These are phyloP conservation scores for Zea luxurians DNA, from an alignment of 176 grass and related monocot genomes.

Conservation along the genomic window DNA sequence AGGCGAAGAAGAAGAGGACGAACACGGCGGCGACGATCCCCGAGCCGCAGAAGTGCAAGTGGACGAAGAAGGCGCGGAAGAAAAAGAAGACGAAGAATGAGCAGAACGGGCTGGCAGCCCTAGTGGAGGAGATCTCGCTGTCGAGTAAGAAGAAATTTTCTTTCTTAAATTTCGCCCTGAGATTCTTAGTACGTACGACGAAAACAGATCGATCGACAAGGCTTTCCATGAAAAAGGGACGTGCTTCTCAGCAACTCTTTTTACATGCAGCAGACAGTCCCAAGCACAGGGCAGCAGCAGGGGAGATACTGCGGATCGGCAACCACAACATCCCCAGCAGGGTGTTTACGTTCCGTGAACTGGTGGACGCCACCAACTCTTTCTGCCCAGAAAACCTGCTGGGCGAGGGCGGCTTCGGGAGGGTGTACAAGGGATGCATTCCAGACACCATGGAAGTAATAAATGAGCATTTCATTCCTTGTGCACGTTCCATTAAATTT, in stretches of 20 bases:
- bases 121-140: constrained; percentile 72
- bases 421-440: constrained; percentile 74
- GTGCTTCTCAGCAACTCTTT: background rate
- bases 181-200: too few species aligned
- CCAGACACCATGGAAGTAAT: constrained; percentile 68
- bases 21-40: constrained; percentile 5
- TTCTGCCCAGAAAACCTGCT: constrained; percentile 69
- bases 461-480: constrained; percentile 28
- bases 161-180: too few species aligned
- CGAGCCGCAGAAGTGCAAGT: constrained; percentile 35
- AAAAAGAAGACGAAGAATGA: constrained; percentile 58
- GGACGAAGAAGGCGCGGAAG: constrained; percentile 43
- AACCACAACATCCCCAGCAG: constrained; percentile 72
- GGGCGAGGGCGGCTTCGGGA: constrained; percentile 93
- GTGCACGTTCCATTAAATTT: constrained; percentile 22
- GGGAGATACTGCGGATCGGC: constrained; percentile 81
- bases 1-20: constrained; percentile 50
- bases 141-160: constrained; percentile 44
- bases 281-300: constrained; percentile 60
- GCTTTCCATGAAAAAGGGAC: background rate
- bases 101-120: constrained; percentile 36
- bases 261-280: constrained; percentile 64
- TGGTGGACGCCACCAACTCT: constrained; percentile 74
- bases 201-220: background rate
- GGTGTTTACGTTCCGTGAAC: constrained; percentile 67